These are phyloP conservation scores for Gymnopus androsaceus DNA, from an alignment of 1,284 basidiomycete species.

Conservation along the genomic window DNA sequence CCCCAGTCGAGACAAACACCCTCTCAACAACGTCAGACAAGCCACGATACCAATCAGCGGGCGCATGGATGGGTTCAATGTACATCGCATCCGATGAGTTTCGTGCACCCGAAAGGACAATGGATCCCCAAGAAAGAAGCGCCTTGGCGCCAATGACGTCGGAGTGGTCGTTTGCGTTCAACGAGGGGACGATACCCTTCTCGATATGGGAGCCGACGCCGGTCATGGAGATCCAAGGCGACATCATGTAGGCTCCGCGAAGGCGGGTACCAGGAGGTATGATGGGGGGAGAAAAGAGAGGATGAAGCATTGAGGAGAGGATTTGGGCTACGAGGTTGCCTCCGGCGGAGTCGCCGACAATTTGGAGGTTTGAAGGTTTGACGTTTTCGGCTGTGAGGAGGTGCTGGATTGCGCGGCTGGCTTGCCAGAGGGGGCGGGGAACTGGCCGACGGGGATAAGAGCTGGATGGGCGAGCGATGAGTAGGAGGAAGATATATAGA, in stretches of 20 bases:
- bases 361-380: slow-evolving; percentile 21
- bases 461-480: slow-evolving; percentile 15
- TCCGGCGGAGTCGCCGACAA: slow-evolving; percentile 38
- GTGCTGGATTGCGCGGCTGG: background rate
- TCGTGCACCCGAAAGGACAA: slow-evolving; percentile 21
- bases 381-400: slow-evolving; percentile 21
- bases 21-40: slow-evolving; percentile 24
- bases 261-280: slow-evolving; percentile 22
- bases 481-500: background rate
- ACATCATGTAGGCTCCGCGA: slow-evolving; percentile 31
- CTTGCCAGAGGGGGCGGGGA: slow-evolving; percentile 25
- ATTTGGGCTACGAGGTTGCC: slow-evolving; percentile 36
- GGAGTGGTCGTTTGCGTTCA: slow-evolving; percentile 16
- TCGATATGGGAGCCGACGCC: background rate
- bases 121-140: slow-evolving; percentile 19
- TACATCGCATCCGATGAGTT: slow-evolving; percentile 22
- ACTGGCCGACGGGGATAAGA: slow-evolving; percentile 18
- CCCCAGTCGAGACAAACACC: slow-evolving; percentile 29
- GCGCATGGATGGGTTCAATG: slow-evolving; percentile 23
- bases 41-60: slow-evolving; percentile 26
- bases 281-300: slow-evolving; percentile 22
- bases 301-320: slow-evolving; percentile 35
- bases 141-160: slow-evolving; percentile 18
- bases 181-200: too few relatives aligned
- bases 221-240: slow-evolving; percentile 34